phyloP scores from a whole-genome alignment of 1,139 yeast genomes.

The Yamadazyma mexicana region DNA sequence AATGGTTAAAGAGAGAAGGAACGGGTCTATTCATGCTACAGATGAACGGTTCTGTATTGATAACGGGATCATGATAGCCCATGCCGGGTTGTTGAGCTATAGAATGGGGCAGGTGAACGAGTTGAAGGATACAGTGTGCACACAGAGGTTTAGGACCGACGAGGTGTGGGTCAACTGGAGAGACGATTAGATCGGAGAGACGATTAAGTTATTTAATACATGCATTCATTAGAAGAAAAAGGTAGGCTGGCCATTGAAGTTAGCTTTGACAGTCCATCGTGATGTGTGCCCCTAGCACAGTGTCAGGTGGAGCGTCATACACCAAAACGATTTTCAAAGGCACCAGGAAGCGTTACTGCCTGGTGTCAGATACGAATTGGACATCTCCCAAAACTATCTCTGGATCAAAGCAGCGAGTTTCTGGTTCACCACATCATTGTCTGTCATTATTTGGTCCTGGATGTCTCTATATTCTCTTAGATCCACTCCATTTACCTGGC shows the following conservation, averaged over 20 bases:
- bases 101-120: conserved; percentile 74
- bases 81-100: conserved; percentile 87
- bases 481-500: neutral
- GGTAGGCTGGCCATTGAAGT: too few species aligned
- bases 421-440: conserved; percentile 12
- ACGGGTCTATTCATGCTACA: conserved; percentile 87
- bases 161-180: conserved; percentile 92
- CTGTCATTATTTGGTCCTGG: conserved; percentile 9
- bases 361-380: conserved; percentile 39
- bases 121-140: conserved; percentile 75
- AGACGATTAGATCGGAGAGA: conserved; percentile 40
- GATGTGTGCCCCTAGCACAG: conserved; percentile 3
- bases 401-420: conserved; percentile 6
- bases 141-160: conserved; percentile 92
- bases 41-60: conserved; percentile 97
- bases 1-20: conserved; percentile 82
- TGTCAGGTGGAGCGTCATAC: conserved; percentile 20
- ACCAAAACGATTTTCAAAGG: conserved; percentile 24
- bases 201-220: neutral
- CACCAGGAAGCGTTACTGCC: conserved; percentile 6
- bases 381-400: conserved; percentile 17
- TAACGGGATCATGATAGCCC: conserved; percentile 98
- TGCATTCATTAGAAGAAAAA: neutral
- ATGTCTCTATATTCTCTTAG: conserved; percentile 1
- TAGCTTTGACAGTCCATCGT: conserved; percentile 6